These are phyloP conservation scores for Raddia guianensis DNA, from an alignment of 176 grass and related monocot species.

Conservation along the genomic window DNA sequence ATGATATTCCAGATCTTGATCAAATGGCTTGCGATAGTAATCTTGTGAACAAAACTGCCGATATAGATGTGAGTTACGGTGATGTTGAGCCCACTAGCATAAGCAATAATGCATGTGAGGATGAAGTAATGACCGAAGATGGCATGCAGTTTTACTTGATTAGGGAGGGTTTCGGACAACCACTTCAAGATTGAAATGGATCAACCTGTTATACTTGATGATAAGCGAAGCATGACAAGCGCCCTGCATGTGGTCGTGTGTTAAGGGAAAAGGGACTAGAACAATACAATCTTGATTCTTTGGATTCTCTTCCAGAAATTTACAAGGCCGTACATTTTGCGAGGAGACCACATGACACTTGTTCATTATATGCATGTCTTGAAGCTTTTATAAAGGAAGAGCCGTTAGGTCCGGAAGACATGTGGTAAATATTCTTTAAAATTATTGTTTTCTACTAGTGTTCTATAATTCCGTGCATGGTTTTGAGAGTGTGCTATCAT, in stretches of 20 bases:
- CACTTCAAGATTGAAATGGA: conserved; percentile 70
- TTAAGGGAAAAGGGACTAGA: conserved; percentile 64
- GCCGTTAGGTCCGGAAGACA: conserved; percentile 87
- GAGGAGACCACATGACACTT: conserved; percentile 68
- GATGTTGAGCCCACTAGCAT: conserved; percentile 34
- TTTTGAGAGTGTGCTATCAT: too few species aligned
- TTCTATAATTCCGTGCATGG: not conserved
- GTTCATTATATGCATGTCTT: conserved; percentile 90
- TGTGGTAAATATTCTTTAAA: conserved; percentile 66
- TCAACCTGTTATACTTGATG: conserved; percentile 49
- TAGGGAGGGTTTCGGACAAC: conserved; percentile 52
- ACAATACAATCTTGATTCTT: conserved; percentile 56
- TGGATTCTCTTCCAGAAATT: conserved; percentile 74
- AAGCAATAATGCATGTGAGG: conserved; percentile 31
- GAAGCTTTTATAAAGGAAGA: conserved; percentile 91
- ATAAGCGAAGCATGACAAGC: conserved; percentile 56
- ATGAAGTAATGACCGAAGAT: conserved; percentile 36
- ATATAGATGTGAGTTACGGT: conserved; percentile 34
- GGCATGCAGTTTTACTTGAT: conserved; percentile 67
- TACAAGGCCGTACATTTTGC: conserved; percentile 65
- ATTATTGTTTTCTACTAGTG: conserved; percentile 7
- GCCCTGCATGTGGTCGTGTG: conserved; percentile 61
- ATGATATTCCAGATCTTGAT: conserved; percentile 38
- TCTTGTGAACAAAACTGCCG: conserved; percentile 36
- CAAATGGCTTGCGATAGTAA: conserved; percentile 35